Evolutionary conservation across 2,329 filamentous ascomycete genomes (phyloP).

Genomic region (Sclerotinia borealis): DNA sequence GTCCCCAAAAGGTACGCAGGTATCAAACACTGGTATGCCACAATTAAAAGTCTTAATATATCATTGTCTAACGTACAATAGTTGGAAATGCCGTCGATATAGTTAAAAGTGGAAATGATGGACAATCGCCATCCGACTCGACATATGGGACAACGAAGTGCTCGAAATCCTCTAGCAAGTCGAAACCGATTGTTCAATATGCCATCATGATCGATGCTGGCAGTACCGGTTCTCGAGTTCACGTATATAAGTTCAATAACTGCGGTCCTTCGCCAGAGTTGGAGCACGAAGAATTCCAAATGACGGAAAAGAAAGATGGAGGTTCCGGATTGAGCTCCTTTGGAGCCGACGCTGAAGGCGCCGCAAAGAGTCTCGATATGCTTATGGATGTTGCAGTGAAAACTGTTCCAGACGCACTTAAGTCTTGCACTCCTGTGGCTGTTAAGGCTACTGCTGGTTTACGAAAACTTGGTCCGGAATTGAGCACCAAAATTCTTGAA

Average conservation of each 20-base stretch:
- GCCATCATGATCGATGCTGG: conserved; percentile 98
- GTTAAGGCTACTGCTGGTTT: conserved; percentile 96
- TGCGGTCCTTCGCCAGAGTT: conserved; percentile 93
- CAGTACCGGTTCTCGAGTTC: conserved; percentile 94
- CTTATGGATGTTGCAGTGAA: conserved; percentile 82
- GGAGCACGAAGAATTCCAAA: conserved; percentile 86
- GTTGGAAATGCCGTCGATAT: conserved; percentile 17
- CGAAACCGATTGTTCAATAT: conserved; percentile 94
- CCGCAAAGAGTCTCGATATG: conserved; percentile 81
- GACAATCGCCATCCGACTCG: conserved; percentile 52
- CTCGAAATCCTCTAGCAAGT: conserved; percentile 73
- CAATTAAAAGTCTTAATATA: not conserved
- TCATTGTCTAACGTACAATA: conserved; percentile 11
- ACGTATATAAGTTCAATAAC: conserved; percentile 99
- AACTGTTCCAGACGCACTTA: conserved; percentile 79
- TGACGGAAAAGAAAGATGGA: conserved; percentile 80
- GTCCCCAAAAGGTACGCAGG: conserved; percentile 46
- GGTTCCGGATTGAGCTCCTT: conserved; percentile 75
- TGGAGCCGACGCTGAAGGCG: conserved; percentile 75
- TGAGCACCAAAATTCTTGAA: conserved; percentile 76
- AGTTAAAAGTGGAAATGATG: conserved; percentile 31
- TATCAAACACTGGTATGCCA: conserved; percentile 24
- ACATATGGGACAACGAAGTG: conserved; percentile 68
- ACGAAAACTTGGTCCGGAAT: conserved; percentile 74
- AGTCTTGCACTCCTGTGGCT: conserved; percentile 88